Evolutionary conservation across 2,329 filamentous ascomycete species (phyloP).

Genomic region (Rhinocladiella similis): DNA sequence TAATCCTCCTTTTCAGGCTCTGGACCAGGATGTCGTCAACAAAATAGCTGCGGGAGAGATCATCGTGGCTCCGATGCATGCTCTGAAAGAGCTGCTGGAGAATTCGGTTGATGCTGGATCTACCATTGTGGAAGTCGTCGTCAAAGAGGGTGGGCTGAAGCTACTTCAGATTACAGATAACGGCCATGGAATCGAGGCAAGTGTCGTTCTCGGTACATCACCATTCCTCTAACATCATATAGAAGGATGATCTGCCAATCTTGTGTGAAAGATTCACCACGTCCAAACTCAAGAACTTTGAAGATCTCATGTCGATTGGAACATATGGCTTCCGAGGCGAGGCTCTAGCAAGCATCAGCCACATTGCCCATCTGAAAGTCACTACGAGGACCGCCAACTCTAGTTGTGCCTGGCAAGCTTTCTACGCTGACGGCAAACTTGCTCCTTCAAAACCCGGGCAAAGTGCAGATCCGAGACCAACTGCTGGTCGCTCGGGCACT

Average conservation of each 20-base stretch:
- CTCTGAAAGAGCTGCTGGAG: conserved; percentile 93
- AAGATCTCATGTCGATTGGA: conserved; percentile 83
- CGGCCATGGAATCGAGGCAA: conserved; percentile 88
- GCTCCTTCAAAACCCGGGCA: conserved; percentile 85
- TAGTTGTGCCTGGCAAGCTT: conserved; percentile 83
- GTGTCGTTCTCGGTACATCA: conserved; percentile 30
- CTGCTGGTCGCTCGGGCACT: conserved; percentile 83
- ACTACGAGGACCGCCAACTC: conserved; percentile 92
- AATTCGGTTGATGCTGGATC: conserved; percentile 97
- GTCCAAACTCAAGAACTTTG: conserved; percentile 90
- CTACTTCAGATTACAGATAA: conserved; percentile 97
- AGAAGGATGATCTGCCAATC: conserved; percentile 90
- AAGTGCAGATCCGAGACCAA: conserved; percentile 78
- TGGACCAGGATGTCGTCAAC: conserved; percentile 92
- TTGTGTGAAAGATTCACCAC: conserved; percentile 96
- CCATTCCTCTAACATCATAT: conserved; percentile 18
- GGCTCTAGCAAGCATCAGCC: conserved; percentile 94
- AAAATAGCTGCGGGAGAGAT: conserved; percentile 99
- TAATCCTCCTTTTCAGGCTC: conserved; percentile 55
- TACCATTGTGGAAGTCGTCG: conserved; percentile 82
- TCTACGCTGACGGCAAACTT: conserved; percentile 81
- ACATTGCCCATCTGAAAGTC: conserved; percentile 92
- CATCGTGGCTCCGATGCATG: conserved; percentile 94
- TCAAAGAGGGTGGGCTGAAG: conserved; percentile 94
- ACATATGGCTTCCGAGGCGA: conserved; percentile 99